Evolutionary conservation across 805 yeast species (phyloP).

Genomic region (Vanderwaltozyma polyspora): DNA sequence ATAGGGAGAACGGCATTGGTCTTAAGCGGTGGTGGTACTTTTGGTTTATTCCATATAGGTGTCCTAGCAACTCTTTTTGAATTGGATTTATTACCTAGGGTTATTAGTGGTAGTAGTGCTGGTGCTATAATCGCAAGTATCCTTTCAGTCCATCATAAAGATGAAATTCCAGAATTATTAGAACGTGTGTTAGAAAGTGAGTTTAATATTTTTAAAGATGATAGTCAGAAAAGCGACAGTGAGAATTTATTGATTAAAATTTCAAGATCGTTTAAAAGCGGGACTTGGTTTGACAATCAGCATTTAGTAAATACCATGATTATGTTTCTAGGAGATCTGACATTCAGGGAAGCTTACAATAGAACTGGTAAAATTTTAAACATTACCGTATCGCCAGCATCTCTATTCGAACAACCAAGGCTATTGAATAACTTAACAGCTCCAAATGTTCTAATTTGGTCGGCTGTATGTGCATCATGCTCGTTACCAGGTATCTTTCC

Average conservation of each 20-base stretch:
- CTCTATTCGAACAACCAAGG: constrained; percentile 81
- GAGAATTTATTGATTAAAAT: constrained; percentile 41
- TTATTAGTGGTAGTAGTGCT: constrained; percentile 86
- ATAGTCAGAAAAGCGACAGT: constrained; percentile 36
- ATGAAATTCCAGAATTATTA: constrained; percentile 51
- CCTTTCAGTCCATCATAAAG: constrained; percentile 70
- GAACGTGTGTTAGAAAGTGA: constrained; percentile 30
- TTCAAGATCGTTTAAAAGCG: constrained; percentile 59
- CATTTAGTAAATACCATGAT: constrained; percentile 63
- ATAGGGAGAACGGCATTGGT: constrained; percentile 89
- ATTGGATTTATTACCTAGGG: constrained; percentile 64
- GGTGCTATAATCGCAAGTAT: constrained; percentile 89
- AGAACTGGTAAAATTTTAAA: constrained; percentile 84
- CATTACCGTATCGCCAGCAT: constrained; percentile 84
- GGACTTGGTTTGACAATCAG: constrained; percentile 75
- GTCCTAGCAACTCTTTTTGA: constrained; percentile 70
- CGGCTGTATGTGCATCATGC: constrained; percentile 85
- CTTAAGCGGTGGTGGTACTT: constrained; percentile 86
- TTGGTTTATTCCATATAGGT: constrained; percentile 86
- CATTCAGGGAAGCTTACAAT: constrained; percentile 87
- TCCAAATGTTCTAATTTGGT: constrained; percentile 70
- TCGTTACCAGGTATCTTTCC: constrained; percentile 85
- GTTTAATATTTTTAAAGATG: constrained; percentile 48
- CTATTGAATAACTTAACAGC: constrained; percentile 67
- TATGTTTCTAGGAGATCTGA: constrained; percentile 71